Evolutionary conservation across 2,329 filamentous ascomycete species (phyloP), one percentile per base, ranked within the genome.

Genomic region (Tolypocladium paradoxum): DNA sequence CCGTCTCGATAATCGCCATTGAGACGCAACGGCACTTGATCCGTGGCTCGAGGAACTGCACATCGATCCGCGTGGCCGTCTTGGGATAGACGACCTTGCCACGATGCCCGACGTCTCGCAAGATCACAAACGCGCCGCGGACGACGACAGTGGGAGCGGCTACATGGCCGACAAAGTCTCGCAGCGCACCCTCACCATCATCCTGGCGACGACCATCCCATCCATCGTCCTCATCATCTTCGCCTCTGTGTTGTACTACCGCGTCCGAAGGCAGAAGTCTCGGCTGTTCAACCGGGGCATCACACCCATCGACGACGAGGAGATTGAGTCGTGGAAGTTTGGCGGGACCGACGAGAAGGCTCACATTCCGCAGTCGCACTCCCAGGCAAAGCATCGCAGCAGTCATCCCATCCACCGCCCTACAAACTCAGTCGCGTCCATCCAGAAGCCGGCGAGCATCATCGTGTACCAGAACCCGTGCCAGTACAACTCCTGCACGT

Each of bases 321-420:
- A 85, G 63, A 85, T 85, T 54, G 79, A 79, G 58, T 82, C 79
- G 4, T 85, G 82, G 82, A 82, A 79, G 61, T 67, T 69, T 31
- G 70, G 68, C 51, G 64, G 58, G 50, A 50, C 49, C 49, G 58
- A 62, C 40, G 63, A 70, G 58, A 67, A 70, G 62, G 58, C 60
- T 14, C 50, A 11, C 9, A 31, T 46, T 12, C 4, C 37, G 27
- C n/a, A 29, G 48, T 22, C 34, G n/a, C 36, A 35, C 27, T 27
- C 33, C 48, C 38, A 40, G 35, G 48, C 45, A 57, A 14, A 14
- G 16, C 16, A 29, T 20, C 53, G 46, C 49, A 59, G 36, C 47
- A 60, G 45, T 54, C 52, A 48, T 11, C 48, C 58, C 20, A 48
- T 54, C 48, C 67, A 64, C 51, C 65, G 64, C 43, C 61, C 57